Percentiles rank a stretch among this genome's conserved stretches.
phyloP scores from a whole-genome alignment of 2,329 filamentous ascomycete genomes.

The Pseudopithomyces maydicus region DNA sequence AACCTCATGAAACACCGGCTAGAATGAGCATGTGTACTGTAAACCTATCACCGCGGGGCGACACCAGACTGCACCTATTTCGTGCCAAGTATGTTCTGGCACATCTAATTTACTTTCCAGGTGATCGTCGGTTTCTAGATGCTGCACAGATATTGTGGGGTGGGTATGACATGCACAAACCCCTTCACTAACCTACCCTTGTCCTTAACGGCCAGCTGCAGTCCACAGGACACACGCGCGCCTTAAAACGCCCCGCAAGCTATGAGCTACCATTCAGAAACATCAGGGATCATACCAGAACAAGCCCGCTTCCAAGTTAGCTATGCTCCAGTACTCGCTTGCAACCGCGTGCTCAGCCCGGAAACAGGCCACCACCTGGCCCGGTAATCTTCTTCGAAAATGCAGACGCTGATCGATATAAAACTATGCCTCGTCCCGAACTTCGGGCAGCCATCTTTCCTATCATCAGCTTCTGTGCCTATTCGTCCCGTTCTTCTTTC shows the following conservation, averaged over 20 bases:
- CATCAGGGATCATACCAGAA: slow-evolving; percentile 24
- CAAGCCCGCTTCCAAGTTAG: slow-evolving; percentile 26
- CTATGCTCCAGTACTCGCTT: slow-evolving; percentile 25
- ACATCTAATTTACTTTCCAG: slow-evolving; percentile 29
- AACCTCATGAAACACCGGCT: not conserved
- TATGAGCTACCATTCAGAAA: slow-evolving; percentile 23
- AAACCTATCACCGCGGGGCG: slow-evolving; percentile 14
- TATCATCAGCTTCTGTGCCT: slow-evolving; percentile 22
- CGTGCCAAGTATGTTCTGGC: slow-evolving; percentile 23
- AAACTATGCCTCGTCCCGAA: slow-evolving; percentile 17
- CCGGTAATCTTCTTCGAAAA: slow-evolving; percentile 8
- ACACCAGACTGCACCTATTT: slow-evolving; percentile 6
- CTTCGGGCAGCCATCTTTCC: slow-evolving; percentile 17
- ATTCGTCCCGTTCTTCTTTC: slow-evolving; percentile 10
- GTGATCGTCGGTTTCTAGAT: slow-evolving; percentile 24
- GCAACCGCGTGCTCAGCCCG: slow-evolving; percentile 14
- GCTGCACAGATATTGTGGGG: slow-evolving; percentile 22
- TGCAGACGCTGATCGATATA: slow-evolving; percentile 22
- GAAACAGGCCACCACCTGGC: slow-evolving; percentile 10
- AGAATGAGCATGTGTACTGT: slow-evolving; percentile 4
- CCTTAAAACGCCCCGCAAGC: slow-evolving; percentile 21
- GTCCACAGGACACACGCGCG: slow-evolving; percentile 12
- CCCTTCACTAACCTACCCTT: slow-evolving; percentile 20
- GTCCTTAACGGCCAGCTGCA: slow-evolving; percentile 19
- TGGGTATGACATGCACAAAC: slow-evolving; percentile 16